Percentiles rank a stretch among this genome's conserved stretches.
Evolutionary conservation across 176 grass and related monocot species (phyloP).

Genomic region (Phoenix dactylifera): DNA sequence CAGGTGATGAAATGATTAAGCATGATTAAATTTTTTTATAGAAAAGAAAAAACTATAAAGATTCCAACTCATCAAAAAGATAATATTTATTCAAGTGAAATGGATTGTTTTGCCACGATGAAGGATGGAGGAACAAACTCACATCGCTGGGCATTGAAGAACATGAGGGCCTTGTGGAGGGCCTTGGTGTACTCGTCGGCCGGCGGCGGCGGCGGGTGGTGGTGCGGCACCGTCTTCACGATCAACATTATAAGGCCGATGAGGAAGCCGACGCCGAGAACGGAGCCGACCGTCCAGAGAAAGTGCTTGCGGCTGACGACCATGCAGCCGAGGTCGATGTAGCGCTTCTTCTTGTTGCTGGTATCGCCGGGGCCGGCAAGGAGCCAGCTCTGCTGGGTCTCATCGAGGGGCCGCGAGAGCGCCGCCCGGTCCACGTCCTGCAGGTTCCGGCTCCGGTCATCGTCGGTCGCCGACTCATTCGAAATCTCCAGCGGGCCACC

Average conservation of each 20-base stretch:
- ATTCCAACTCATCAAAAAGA: no score
- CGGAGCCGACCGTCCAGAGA: not conserved
- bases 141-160: slow-evolving; percentile 9
- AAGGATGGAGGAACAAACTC: not conserved
- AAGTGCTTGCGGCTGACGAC: slow-evolving; percentile 12
- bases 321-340: slow-evolving; percentile 4
- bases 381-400: slow-evolving; percentile 21
- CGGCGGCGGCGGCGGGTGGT: not conserved
- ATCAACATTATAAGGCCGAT: slow-evolving; percentile 4
- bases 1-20: no score
- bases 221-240: slow-evolving; percentile 1
- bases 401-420: slow-evolving; percentile 18
- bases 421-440: slow-evolving; percentile 17
- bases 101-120: no score
- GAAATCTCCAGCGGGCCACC: slow-evolving; percentile 48
- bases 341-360: slow-evolving; percentile 7
- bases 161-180: slow-evolving; percentile 8
- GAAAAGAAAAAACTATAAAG: no score
- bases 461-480: slow-evolving; percentile 14
- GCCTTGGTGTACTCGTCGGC: slow-evolving; percentile 3
- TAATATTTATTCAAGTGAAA: no score
- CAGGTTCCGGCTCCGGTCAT: slow-evolving; percentile 18
- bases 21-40: no score
- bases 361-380: slow-evolving; percentile 3
- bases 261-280: not conserved